phyloP scores from a whole-genome alignment of 164 flowering plant species.

The Stephania yunnanensis region DNA sequence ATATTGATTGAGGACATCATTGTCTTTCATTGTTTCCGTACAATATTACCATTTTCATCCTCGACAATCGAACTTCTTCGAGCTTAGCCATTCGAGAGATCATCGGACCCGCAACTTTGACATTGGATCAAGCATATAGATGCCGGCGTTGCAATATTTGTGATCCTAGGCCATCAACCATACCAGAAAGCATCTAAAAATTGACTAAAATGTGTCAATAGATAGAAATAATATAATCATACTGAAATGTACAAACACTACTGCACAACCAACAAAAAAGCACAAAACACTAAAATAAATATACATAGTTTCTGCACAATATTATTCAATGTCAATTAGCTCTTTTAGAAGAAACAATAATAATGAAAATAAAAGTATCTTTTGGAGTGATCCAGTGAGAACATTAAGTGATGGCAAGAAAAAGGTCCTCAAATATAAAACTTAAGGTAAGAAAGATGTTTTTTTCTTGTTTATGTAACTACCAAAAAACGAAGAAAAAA shows the following conservation, averaged over 20 bases:
- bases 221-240: background rate
- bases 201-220: background rate
- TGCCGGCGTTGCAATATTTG: slow-evolving; percentile 72
- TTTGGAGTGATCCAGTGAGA: background rate
- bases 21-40: slow-evolving; percentile 99
- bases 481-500: background rate
- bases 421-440: background rate
- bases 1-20: slow-evolving; percentile 98
- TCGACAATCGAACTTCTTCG: slow-evolving; percentile 96
- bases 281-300: background rate
- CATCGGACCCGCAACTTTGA: slow-evolving; percentile 93
- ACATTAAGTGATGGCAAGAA: background rate
- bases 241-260: background rate
- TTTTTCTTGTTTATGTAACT: background rate
- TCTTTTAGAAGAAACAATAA: background rate
- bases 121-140: slow-evolving; percentile 75
- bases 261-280: background rate
- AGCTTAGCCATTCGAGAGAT: slow-evolving; percentile 99
- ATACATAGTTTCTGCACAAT: background rate
- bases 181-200: slow-evolving; percentile 33
- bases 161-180: slow-evolving; percentile 79
- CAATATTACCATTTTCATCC: slow-evolving; percentile 99
- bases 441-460: background rate
- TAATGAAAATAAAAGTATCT: background rate
- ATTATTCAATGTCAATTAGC: background rate